Base-by-base conservation (phyloP, 352 stramenopile genomes). In the Phytophthora pinifolia region DNA sequence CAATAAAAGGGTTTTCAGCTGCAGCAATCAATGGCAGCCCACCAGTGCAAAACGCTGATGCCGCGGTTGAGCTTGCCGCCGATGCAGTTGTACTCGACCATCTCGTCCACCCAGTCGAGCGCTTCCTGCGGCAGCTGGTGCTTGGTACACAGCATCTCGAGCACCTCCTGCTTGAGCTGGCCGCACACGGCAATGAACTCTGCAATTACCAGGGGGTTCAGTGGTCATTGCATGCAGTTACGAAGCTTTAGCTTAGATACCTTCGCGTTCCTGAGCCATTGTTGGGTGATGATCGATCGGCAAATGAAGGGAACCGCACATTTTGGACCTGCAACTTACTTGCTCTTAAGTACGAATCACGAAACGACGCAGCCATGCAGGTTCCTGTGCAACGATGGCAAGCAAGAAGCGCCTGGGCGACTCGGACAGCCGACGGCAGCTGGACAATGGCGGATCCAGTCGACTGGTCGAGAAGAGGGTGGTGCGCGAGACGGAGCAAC, bases 1-100 rank as follows among this genome's bases (percentile, higher is more conserved):
- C 1, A 54, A 41, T 32, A 6, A 49, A 43, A 41, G 20, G 25
- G 3, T 27, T 7, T 2, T 20, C 9, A 41, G 14, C 6, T 43
- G 25, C n/a, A 39, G 32, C 17, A 46, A 36, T 18, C 9, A 18
- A 35, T 13, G 17, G 7, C n/a, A 9, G 45, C 59, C 17, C 25
- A 92, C 83, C 83, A 93, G 59, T 97, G 75, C 49, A 98, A 74
- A 59, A 99, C 96, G 56, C 94, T 98, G 38, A 99, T 89, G 37
- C 97, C 97, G 45, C 97, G 91, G 73, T 98, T 99, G 60, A 99
- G 90, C 81, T 99, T 99, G 30, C 97, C 97, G 46, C 96, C 96
- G 25, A 96, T 85, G 63, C 98, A 97, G 65, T 98, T 99, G 88
- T 99, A 99, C 35, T 97, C 79, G 31, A 98, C 74, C 50, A 97